Evolutionary conservation across 208 protist species (phyloP), one percentile per base, ranked within the genome.

Genomic region (Crithidia acanthocephali): DNA sequence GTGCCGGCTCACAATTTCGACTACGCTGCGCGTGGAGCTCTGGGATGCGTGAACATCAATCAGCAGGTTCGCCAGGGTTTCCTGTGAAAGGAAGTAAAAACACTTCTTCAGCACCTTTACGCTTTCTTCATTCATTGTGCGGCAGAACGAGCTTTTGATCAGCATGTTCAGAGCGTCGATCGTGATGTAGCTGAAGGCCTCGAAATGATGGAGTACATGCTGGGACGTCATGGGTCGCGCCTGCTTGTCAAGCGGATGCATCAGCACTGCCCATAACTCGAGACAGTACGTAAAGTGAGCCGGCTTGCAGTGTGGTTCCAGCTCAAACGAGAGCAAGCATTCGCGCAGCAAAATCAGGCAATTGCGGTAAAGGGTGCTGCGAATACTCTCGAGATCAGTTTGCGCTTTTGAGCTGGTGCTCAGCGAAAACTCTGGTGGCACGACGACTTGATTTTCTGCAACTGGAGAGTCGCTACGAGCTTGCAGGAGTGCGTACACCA

Each of bases 271-370:
- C 89, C 91, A 96, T 50, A 96, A 74, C 53, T 90, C 83, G 15
- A 96, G 63, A 23, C 75, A 70, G 65, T 92, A 92, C 25, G 88
- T 90, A 56, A 94, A 84, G 58, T 93, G 87, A 28, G 80, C 66
- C 40, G 66, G 75, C 32, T 77, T 79, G 74, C 80, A 88, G 44
- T 86, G 35, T 32, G 78, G 67, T 53, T 91, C 85, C 27, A 70
- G 66, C 20, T 85, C 74, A 16, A 96, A 68, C 16, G 88, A 93
- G 32, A 94, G 48, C 13, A 92, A 23, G 45, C 74, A 80, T 65
- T 88, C 77, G 22, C 88, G 81, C 35, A 96, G 52, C 1, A 81
- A 64, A 62, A 87, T 81, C 16, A 94, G 68, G 25, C 71, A 84
- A 69, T 87, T 90, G 30, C 86, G 53, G 67, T 90, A 93, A 65